Evolutionary conservation across 202 grass and related monocot species (phyloP).

Genomic region (Schoenoplectus tabernaemontani): DNA sequence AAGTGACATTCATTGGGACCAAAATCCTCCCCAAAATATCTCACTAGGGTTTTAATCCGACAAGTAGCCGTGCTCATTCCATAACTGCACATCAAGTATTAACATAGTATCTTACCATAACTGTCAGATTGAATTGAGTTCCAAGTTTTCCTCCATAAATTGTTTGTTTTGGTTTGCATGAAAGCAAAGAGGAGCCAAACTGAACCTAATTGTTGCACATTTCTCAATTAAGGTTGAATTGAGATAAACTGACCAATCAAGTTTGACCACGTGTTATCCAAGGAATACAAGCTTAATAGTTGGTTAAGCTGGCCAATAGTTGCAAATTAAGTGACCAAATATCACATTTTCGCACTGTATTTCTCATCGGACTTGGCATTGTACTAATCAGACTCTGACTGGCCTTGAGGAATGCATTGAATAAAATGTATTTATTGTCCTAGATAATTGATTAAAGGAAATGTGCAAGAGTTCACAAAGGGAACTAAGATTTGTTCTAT

Average conservation of each 20-base stretch:
- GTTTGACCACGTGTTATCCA: neutral
- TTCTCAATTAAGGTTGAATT: neutral
- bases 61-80: slow-evolving; percentile 70
- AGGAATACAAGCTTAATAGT: neutral
- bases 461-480: neutral
- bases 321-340: too few relatives aligned
- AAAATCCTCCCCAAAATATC: slow-evolving; percentile 87
- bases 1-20: slow-evolving; percentile 44
- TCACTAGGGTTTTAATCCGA: slow-evolving; percentile 71
- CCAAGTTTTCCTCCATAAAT: neutral
- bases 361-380: too few relatives aligned
- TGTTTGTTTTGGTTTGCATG: neutral
- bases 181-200: neutral
- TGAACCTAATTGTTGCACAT: neutral
- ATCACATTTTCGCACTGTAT: too few relatives aligned
- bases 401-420: neutral
- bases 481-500: neutral
- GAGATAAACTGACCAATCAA: neutral
- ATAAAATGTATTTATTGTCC: neutral
- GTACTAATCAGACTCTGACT: neutral
- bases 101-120: slow-evolving; percentile 9
- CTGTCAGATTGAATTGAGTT: neutral
- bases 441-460: neutral
- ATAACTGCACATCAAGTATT: slow-evolving; percentile 51
- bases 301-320: too few relatives aligned